A percentile compares a stretch with the other conserved stretches of the same genome.
phyloP scores from a whole-genome alignment of 208 protist species.

The Leishmania turanica region DNA sequence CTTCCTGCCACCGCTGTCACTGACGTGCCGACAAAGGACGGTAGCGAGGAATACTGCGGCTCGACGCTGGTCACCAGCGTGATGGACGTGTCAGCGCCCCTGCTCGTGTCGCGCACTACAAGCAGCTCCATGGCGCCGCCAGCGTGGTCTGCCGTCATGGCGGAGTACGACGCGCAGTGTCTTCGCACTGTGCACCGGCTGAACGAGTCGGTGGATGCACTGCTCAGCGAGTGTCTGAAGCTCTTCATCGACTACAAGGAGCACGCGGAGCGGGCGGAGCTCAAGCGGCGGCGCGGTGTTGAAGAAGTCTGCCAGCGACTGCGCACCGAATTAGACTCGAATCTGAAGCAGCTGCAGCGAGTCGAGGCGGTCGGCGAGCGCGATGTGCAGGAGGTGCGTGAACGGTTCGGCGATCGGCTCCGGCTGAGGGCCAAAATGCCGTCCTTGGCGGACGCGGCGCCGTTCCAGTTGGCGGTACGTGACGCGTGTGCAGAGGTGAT shows the following conservation, averaged over 20 bases:
- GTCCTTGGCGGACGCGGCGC: slow-evolving; percentile 21
- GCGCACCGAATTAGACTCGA: slow-evolving; percentile 28
- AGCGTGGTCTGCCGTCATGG: slow-evolving; percentile 24
- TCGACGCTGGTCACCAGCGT: background rate
- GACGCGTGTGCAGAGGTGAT: slow-evolving; percentile 48
- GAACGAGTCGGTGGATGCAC: slow-evolving; percentile 27
- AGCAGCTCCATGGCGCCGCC: slow-evolving; percentile 3
- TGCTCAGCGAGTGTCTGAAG: slow-evolving; percentile 32
- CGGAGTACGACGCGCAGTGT: slow-evolving; percentile 39
- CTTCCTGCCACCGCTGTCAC: background rate
- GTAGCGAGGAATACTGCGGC: background rate
- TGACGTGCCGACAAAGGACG: background rate
- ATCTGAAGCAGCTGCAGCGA: slow-evolving; percentile 27
- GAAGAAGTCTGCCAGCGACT: slow-evolving; percentile 35
- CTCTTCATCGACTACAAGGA: slow-evolving; percentile 15
- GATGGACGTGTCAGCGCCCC: slow-evolving; percentile 4
- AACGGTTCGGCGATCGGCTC: slow-evolving; percentile 14
- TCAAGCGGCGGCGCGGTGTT: slow-evolving; percentile 9
- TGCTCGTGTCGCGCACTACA: background rate
- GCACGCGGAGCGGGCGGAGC: slow-evolving; percentile 14
- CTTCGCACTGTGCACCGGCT: slow-evolving; percentile 31
- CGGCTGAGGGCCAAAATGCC: slow-evolving; percentile 6
- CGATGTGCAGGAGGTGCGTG: slow-evolving; percentile 26
- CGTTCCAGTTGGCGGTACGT: slow-evolving; percentile 52
- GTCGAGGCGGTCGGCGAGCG: slow-evolving; percentile 13